Base-by-base conservation (phyloP, 2,329 filamentous ascomycete genomes). In the Aspergillus spinulosporus region DNA sequence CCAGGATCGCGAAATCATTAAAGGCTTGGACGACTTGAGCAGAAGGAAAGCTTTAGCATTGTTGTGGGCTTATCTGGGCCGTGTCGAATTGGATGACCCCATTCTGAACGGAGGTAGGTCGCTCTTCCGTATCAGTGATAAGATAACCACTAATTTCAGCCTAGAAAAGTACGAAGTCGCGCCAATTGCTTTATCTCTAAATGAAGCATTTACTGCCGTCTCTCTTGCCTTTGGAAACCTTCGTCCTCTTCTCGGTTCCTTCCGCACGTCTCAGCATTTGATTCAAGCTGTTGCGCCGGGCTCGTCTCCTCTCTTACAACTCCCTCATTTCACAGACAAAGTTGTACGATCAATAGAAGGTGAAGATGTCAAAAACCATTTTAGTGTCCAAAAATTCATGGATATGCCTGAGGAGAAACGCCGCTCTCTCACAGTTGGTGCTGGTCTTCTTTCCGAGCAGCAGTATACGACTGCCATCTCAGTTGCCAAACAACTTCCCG, bases 31-130 rank as follows among this genome's bases (percentile, higher is more conserved):
- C 49, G 88, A 88, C 63, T 87, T 88, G 39, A 82, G 85, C 26
- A 87, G 90, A 63, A 84, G 94, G 68, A 97, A 97, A 80, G 88
- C 91, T 5, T 80, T 97, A 43, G 90, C 88, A 49, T 81, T 99
- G 55, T 81, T 99, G 12, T 99, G 95, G 94, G 92, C 94, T 42
- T 97, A 99, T 72, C 84, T 97, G 47, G 90, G 90, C 59, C 89
- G 94, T 46, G 81, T 96, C 54, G 90, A 96, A 67, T 83, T 99
- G 26, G 88, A 89, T 43, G 92, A 96, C 67, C 74, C 83, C 52
- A 81, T 82, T 32, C 81, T 97, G 53, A 88, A 96, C 67, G 86
- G 87, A 71, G 86, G 78, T 74, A 64, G 56, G 64, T 62, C 52
- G 53, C 15, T 29, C n/a, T 28, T 51, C 5, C 21, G n/a, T 31